Conservation (phyloP, 2,329 filamentous ascomycete genomes). For the Alternaria arborescens region DNA sequence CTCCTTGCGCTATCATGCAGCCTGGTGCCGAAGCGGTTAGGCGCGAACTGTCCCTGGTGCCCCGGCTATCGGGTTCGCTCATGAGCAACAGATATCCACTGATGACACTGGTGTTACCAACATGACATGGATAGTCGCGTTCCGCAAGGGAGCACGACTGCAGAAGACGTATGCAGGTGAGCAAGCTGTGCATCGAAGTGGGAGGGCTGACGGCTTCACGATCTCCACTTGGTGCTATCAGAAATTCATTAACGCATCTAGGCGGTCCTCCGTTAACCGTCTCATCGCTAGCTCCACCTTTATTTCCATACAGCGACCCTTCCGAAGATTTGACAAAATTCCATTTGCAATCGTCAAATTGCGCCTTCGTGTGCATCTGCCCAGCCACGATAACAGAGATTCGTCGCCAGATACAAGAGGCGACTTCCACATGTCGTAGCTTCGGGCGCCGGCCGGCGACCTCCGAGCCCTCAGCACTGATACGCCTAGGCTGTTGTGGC, state of each 20-base stretch:
- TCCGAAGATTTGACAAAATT: constrained; percentile 13
- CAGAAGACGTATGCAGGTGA: constrained; percentile 14
- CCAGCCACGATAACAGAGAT: constrained; percentile 20
- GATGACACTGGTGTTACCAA: constrained; percentile 3
- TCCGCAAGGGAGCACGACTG: constrained; percentile 5
- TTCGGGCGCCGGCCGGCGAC: constrained; percentile 8
- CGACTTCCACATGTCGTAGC: constrained; percentile 10
- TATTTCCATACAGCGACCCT: constrained; percentile 7
- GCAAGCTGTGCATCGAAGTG: constrained; percentile 5
- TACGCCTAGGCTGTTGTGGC: constrained; percentile 10
- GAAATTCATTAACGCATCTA: constrained; percentile 19
- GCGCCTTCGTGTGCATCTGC: constrained; percentile 7
- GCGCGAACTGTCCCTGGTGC: background rate
- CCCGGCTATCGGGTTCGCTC: constrained; percentile 1
- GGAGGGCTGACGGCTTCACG: background rate
- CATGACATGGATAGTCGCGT: constrained; percentile 4
- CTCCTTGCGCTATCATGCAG: background rate
- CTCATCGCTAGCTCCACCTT: constrained; percentile 9
- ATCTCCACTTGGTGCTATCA: constrained; percentile 15
- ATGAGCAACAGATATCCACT: background rate
- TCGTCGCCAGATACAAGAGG: constrained; percentile 15
- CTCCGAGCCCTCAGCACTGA: constrained; percentile 7
- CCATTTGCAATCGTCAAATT: constrained; percentile 20
- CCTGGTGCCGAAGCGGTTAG: background rate
- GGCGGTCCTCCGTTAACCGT: constrained; percentile 14